Percentiles rank a stretch among this genome's conserved stretches.
Evolutionary conservation across 768 basidiomycete species (phyloP).

Genomic region (Dacryopinax primogenitus): DNA sequence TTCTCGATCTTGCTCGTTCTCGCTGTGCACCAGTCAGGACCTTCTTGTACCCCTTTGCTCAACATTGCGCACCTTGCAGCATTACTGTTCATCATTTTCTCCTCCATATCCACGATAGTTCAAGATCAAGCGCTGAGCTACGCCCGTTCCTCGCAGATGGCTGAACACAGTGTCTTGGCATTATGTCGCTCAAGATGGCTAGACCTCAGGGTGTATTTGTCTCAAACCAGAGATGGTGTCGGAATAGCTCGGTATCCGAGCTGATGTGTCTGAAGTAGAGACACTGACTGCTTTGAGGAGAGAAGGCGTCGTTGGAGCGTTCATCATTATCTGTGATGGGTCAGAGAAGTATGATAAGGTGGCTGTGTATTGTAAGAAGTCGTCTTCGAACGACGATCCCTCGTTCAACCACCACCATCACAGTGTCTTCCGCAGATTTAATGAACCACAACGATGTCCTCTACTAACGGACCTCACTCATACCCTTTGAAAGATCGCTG

Average conservation of each 20-base stretch:
- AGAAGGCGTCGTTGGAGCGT: too few relatives aligned
- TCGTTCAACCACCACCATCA: too few relatives aligned
- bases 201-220: background rate
- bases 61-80: background rate
- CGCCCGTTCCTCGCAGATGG: background rate
- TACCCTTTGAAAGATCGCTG: background rate
- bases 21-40: background rate
- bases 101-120: background rate
- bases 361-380: too few relatives aligned
- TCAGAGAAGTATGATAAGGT: too few relatives aligned
- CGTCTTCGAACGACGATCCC: too few relatives aligned
- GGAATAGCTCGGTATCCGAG: background rate
- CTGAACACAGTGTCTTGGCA: background rate
- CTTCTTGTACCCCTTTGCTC: too few relatives aligned
- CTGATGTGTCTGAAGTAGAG: background rate
- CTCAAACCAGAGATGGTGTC: background rate
- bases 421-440: background rate
- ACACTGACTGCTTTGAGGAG: too few relatives aligned
- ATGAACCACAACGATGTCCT: background rate
- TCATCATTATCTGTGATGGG: too few relatives aligned
- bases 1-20: background rate
- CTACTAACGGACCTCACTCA: background rate
- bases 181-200: background rate
- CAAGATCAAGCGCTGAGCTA: background rate
- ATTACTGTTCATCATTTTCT: background rate